Conservation (phyloP, 768 basidiomycete species). For the Leccinum sublutescens region DNA sequence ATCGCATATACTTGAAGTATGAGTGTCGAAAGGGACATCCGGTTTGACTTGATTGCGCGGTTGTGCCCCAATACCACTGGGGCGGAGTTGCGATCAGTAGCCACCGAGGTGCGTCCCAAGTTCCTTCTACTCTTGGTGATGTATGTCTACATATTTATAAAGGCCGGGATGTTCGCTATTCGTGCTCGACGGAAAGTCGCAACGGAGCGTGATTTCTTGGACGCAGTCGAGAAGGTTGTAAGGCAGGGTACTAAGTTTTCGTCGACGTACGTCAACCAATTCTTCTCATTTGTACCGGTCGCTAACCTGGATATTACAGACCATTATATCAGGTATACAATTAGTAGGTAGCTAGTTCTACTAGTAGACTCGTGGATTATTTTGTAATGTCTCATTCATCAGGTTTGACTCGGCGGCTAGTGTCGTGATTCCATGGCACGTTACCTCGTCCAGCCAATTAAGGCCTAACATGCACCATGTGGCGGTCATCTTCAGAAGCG, state of each 20-base stretch:
- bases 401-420: not conserved
- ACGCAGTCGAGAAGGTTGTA: constrained; percentile 98
- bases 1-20: constrained; percentile 54
- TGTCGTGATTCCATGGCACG: not conserved
- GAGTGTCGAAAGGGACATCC: constrained; percentile 96
- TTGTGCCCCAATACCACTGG: constrained; percentile 98
- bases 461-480: not conserved
- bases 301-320: constrained; percentile 37
- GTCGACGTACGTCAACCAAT: constrained; percentile 69
- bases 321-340: constrained; percentile 94
- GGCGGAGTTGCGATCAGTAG: constrained; percentile 95
- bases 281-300: not conserved
- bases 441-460: not conserved
- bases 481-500: constrained; percentile 15
- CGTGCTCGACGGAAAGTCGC: constrained; percentile 95
- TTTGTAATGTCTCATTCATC: constrained; percentile 13
- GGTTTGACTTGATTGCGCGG: constrained; percentile 95
- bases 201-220: constrained; percentile 95
- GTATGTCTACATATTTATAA: constrained; percentile 83
- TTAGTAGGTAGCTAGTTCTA: constrained; percentile 41
- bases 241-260: constrained; percentile 98
- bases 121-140: constrained; percentile 52
- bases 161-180: constrained; percentile 99
- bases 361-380: constrained; percentile 9
- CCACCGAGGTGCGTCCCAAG: constrained; percentile 71